These are phyloP conservation scores for Hawksworthiomyces lignivorus DNA, from an alignment of 2,329 filamentous ascomycete species.

Conservation along the genomic window DNA sequence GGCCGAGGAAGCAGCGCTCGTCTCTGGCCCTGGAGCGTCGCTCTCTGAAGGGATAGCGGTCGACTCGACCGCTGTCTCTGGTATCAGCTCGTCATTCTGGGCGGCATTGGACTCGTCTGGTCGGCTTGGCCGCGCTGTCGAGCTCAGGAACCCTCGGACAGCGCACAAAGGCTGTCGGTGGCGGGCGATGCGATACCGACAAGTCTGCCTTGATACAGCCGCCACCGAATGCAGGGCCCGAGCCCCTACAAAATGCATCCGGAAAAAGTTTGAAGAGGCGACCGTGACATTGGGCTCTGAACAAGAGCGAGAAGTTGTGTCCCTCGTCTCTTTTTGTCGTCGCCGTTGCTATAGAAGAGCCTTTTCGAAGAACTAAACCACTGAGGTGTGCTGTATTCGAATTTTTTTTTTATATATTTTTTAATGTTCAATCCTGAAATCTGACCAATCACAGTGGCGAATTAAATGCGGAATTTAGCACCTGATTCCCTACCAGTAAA, in stretches of 20 bases:
- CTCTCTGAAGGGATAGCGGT: neutral
- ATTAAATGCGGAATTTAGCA: too few species aligned
- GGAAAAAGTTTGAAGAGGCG: conserved; percentile 5
- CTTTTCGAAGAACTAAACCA: too few species aligned
- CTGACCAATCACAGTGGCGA: too few species aligned
- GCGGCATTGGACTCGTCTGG: conserved; percentile 7
- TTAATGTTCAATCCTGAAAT: too few species aligned
- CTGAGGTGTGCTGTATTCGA: too few species aligned
- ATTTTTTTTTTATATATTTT: too few species aligned
- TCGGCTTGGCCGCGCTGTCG: conserved; percentile 1
- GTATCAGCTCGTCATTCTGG: neutral
- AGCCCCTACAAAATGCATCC: conserved; percentile 21
- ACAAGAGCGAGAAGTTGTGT: too few species aligned
- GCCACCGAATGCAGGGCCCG: conserved; percentile 18
- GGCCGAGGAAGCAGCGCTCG: neutral
- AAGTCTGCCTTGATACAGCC: conserved; percentile 4
- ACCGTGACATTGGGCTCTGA: conserved; percentile 7
- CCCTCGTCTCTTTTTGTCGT: too few species aligned
- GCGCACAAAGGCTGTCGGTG: neutral
- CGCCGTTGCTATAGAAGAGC: too few species aligned
- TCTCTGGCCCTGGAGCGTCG: neutral
- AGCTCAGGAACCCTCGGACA: conserved; percentile 5
- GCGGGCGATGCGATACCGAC: neutral
- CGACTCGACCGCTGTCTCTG: neutral
- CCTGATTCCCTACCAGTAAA: too few species aligned